Evolutionary conservation across 768 basidiomycete genomes (phyloP).

Genomic region (Lactarius quietus): DNA sequence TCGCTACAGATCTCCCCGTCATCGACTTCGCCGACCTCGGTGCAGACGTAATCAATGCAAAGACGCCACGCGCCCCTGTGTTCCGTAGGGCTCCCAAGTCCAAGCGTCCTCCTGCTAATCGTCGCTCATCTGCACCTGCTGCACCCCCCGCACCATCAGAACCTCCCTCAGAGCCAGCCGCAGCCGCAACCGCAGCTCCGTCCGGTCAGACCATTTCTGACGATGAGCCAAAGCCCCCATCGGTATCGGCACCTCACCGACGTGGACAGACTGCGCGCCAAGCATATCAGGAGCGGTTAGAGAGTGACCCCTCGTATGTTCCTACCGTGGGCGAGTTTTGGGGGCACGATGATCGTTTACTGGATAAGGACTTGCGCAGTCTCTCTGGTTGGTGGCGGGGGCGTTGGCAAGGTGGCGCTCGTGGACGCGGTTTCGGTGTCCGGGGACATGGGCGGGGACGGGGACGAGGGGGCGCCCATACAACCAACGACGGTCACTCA

Average conservation of each 20-base stretch:
- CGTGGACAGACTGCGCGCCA: conserved; percentile 69
- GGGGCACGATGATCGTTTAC: conserved; percentile 89
- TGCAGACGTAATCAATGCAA: conserved; percentile 29
- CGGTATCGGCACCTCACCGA: conserved; percentile 34
- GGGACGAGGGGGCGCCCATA: conserved; percentile 16
- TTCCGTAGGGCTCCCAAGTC: conserved; percentile 29
- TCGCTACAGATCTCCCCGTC: conserved; percentile 66
- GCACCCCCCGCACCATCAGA: conserved; percentile 25
- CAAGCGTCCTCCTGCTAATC: conserved; percentile 36
- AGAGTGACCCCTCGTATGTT: conserved; percentile 82
- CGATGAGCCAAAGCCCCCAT: conserved; percentile 37
- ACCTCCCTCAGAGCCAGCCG: conserved; percentile 31
- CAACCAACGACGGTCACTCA: conserved; percentile 23
- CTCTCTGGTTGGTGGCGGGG: conserved; percentile 88
- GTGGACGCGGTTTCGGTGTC: conserved; percentile 54
- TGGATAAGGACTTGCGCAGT: conserved; percentile 78
- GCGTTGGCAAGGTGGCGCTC: conserved; percentile 66
- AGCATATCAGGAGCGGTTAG: conserved; percentile 79
- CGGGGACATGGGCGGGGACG: conserved; percentile 47
- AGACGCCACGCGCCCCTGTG: conserved; percentile 32
- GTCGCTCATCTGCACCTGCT: conserved; percentile 31
- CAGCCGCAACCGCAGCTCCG: conserved; percentile 32
- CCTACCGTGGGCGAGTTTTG: conserved; percentile 92
- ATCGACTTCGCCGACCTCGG: conserved; percentile 71
- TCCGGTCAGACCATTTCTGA: conserved; percentile 30